phyloP scores from a whole-genome alignment of 495 filamentous ascomycete species.

The Lasiosphaeria ovina region DNA sequence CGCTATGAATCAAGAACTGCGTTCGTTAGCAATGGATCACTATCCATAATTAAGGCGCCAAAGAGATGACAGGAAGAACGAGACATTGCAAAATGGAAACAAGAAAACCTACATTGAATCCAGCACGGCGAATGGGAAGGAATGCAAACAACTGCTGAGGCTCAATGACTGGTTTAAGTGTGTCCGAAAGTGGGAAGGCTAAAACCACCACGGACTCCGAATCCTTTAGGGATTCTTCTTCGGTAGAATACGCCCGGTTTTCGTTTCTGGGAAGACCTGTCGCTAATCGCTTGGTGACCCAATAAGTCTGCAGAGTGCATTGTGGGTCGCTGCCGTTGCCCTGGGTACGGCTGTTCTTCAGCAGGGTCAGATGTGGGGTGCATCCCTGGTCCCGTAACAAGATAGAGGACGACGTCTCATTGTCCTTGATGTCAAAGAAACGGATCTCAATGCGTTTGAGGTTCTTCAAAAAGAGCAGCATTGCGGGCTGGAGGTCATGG shows the following conservation, averaged over 20 bases:
- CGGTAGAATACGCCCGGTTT: constrained; percentile 27
- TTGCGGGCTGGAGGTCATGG: constrained; percentile 30
- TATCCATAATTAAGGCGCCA: no score
- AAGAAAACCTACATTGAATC: constrained; percentile 29
- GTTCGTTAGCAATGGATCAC: not conserved
- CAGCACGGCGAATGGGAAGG: constrained; percentile 34
- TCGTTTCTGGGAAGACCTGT: constrained; percentile 28
- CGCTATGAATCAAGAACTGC: constrained; percentile 14
- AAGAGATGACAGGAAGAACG: not conserved
- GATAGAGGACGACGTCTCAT: constrained; percentile 1
- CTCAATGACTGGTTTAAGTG: constrained; percentile 27
- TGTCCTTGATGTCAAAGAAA: constrained; percentile 22
- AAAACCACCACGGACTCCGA: constrained; percentile 33
- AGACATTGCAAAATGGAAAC: not conserved
- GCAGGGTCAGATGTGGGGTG: constrained; percentile 4
- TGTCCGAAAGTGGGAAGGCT: constrained; percentile 37
- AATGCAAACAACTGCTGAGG: constrained; percentile 36
- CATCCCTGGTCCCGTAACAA: not conserved
- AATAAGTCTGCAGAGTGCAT: constrained; percentile 4
- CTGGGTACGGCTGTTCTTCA: constrained; percentile 1
- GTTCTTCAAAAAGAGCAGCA: constrained; percentile 42
- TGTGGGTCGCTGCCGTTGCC: not conserved
- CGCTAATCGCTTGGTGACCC: constrained; percentile 24
- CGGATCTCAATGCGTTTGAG: constrained; percentile 30
- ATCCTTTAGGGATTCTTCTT: constrained; percentile 17